phyloP scores from a whole-genome alignment of 139 green algal species.

The Spirogloea muscicola region DNA sequence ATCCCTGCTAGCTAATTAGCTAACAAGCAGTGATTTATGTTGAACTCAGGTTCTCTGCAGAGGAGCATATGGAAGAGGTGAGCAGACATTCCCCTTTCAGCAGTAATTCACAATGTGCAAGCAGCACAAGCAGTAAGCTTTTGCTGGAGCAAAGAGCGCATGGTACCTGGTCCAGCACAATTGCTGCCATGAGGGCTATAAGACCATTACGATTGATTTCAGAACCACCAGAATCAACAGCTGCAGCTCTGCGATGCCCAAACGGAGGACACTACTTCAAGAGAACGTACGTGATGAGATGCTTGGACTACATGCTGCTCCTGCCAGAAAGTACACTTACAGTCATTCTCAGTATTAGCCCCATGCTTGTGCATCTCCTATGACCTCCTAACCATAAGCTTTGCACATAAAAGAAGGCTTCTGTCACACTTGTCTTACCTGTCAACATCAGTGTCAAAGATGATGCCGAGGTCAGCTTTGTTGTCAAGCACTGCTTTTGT shows the following conservation, averaged over 20 bases:
- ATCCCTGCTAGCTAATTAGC: too few species aligned
- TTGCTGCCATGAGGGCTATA: conserved; percentile 82
- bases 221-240: conserved; percentile 69
- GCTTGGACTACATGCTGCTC: too few species aligned
- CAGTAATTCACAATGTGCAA: too few species aligned
- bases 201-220: conserved; percentile 92
- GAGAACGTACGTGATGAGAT: neutral
- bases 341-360: too few species aligned
- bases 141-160: neutral
- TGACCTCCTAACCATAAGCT: too few species aligned
- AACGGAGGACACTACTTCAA: neutral
- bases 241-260: conserved; percentile 45
- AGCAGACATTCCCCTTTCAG: too few species aligned
- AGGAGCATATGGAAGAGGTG: too few species aligned
- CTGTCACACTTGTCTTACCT: conserved; percentile 45
- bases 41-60: too few species aligned
- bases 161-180: conserved; percentile 61
- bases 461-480: conserved; percentile 83
- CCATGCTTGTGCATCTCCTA: too few species aligned
- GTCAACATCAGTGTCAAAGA: conserved; percentile 98
- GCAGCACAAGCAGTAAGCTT: neutral
- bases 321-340: too few species aligned
- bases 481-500: conserved; percentile 53
- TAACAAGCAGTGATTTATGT: too few species aligned
- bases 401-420: conserved; percentile 1